A percentile compares a stretch with the other conserved stretches of the same genome.
Conservation (phyloP, 164 flowering plant genomes). For the Vitis cinerea region DNA sequence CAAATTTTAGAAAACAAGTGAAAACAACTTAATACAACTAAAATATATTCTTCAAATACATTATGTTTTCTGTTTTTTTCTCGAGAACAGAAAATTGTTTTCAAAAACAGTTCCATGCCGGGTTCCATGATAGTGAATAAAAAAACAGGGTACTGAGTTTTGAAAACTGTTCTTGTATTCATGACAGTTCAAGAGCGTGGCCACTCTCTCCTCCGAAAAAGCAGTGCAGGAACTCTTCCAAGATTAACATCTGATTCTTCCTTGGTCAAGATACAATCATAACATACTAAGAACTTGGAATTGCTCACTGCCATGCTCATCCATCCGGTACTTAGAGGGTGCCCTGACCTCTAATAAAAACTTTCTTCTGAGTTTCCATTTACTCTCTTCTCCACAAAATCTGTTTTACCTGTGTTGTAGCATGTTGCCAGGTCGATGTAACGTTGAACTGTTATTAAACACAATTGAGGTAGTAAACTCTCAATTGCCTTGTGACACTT, state of each 20-base stretch:
- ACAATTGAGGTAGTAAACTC: too few relatives aligned
- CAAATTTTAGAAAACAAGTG: too few relatives aligned
- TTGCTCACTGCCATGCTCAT: background rate
- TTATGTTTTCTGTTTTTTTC: too few relatives aligned
- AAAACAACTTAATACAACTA: too few relatives aligned
- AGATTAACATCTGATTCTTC: constrained; percentile 13
- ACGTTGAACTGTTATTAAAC: too few relatives aligned
- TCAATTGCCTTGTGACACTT: too few relatives aligned
- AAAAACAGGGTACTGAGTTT: too few relatives aligned
- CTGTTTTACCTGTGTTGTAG: constrained; percentile 11
- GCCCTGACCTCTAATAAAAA: background rate
- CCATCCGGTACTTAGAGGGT: constrained; percentile 2
- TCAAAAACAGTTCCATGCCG: too few relatives aligned
- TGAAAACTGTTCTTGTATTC: background rate
- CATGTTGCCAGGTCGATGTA: too few relatives aligned
- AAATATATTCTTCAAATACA: too few relatives aligned
- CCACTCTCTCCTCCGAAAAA: constrained; percentile 31
- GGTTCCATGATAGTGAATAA: too few relatives aligned
- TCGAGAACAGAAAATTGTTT: too few relatives aligned
- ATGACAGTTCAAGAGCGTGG: constrained; percentile 60
- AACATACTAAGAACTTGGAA: background rate
- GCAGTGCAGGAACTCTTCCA: constrained; percentile 41
- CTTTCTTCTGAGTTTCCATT: background rate
- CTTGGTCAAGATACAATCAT: background rate
- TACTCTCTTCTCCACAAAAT: background rate